phyloP scores from a whole-genome alignment of 192 early-diverging fungal genomes.

The Dispira parvispora region DNA sequence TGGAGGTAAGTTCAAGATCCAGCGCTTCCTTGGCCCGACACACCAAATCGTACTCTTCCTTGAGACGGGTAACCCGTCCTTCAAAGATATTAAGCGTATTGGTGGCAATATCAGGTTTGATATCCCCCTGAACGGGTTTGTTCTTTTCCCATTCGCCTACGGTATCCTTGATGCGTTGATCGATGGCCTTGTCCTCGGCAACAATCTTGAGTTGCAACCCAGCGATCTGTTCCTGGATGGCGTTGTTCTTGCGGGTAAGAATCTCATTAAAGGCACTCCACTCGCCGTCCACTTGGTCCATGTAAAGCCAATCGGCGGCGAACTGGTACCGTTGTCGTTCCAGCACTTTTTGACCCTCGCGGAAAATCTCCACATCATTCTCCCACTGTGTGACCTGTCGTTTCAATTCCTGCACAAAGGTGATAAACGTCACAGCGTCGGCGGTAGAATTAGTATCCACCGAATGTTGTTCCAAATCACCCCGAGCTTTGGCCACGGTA shows the following conservation, averaged over 20 bases:
- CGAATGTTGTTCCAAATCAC: slow-evolving; percentile 74
- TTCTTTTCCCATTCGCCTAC: slow-evolving; percentile 81
- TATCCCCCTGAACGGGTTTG: slow-evolving; percentile 90
- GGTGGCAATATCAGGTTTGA: slow-evolving; percentile 70
- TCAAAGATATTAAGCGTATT: slow-evolving; percentile 74
- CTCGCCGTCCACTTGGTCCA: slow-evolving; percentile 92
- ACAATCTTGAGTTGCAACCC: slow-evolving; percentile 87
- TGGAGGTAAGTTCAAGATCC: slow-evolving; percentile 54
- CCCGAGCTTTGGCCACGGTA: slow-evolving; percentile 54
- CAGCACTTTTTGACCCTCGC: slow-evolving; percentile 78
- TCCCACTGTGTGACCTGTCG: slow-evolving; percentile 63
- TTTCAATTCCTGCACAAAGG: slow-evolving; percentile 89
- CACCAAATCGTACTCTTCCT: slow-evolving; percentile 75
- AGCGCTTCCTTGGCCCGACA: slow-evolving; percentile 87
- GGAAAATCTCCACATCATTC: slow-evolving; percentile 69
- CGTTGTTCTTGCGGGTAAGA: slow-evolving; percentile 68
- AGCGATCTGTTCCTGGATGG: slow-evolving; percentile 89
- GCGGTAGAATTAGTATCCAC: slow-evolving; percentile 71
- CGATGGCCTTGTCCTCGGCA: slow-evolving; percentile 78
- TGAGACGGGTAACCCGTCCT: slow-evolving; percentile 54
- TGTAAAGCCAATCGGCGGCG: slow-evolving; percentile 87
- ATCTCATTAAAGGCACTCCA: slow-evolving; percentile 97
- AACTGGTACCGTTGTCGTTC: slow-evolving; percentile 89
- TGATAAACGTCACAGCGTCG: slow-evolving; percentile 86
- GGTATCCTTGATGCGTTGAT: slow-evolving; percentile 65